Base-by-base conservation (phyloP, 768 basidiomycete species). In the Phylloporus arenicola region DNA sequence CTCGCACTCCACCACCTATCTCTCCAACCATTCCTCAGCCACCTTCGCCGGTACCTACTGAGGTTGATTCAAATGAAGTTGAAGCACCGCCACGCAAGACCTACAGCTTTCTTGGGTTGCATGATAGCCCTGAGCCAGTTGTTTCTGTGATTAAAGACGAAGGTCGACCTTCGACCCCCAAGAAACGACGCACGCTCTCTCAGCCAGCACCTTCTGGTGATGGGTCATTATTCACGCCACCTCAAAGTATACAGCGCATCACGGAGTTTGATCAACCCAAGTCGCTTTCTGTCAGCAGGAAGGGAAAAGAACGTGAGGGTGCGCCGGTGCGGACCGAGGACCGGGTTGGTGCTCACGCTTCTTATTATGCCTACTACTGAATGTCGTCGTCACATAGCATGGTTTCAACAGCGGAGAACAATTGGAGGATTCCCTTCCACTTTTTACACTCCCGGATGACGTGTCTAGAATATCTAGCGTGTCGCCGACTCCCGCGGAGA, bases 271-370 rank as follows among this genome's bases (percentile, higher is more conserved):
- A 43, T 27, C 47, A 20, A 16, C 41, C 38, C 4, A 16, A 24
- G 31, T 27, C 43, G 8, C 30, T 35, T 31, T 30, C 59, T 49
- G 48, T 48, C 16, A 67, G 49, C 45, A 56, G 56, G 29, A 64
- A 64, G 46, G 63, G 56, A 19, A 70, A 68, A 43, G 67, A 55
- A 41, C 63, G 64, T 16, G 62, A 58, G 29, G 37, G 31, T 11
- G 40, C 12, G 8, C 37, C 25, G 17, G 45, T 30, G 10, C 45
- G 22, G 24, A 37, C 27, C 25, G 37, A 51, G 17, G 44, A 53
- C 13, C 50, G 45, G 50, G 62, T 64, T n/a, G 43, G 61, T 58
- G 31, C 13, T 50, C 37, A 9, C 45, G 47, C 9, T 25, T 53
- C 33, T 13, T 1, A 24, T 4, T 12, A n/a, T 14, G 20, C 4